These are phyloP conservation scores for Candida broadrunensis DNA, from an alignment of 805 yeast species.

Conservation along the genomic window DNA sequence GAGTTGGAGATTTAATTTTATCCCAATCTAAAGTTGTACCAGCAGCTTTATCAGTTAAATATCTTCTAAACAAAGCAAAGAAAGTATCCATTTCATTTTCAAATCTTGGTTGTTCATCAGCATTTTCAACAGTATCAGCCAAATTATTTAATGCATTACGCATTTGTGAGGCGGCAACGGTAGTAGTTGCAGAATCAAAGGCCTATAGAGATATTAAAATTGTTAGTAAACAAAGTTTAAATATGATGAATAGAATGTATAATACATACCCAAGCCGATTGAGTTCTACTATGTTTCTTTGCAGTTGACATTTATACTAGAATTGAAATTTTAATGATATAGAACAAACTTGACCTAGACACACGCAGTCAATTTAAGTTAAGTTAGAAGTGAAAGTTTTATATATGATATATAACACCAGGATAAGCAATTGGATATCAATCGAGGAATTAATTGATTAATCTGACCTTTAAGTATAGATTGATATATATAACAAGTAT, in stretches of 20 bases:
- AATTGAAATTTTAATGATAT: too few species aligned
- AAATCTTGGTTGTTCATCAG: slow-evolving; percentile 52
- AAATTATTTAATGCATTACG: slow-evolving; percentile 89
- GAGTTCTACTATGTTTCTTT: slow-evolving; percentile 66
- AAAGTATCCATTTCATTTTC: slow-evolving; percentile 94
- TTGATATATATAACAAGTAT: too few species aligned
- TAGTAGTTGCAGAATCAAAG: slow-evolving; percentile 91
- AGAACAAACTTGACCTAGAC: too few species aligned
- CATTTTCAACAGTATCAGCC: slow-evolving; percentile 72
- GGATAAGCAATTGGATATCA: too few species aligned
- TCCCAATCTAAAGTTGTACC: slow-evolving; percentile 91
- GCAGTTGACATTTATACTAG: slow-evolving; percentile 1
- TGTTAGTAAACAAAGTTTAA: slow-evolving; percentile 12
- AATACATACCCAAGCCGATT: slow-evolving; percentile 61
- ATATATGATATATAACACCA: too few species aligned
- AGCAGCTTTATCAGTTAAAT: slow-evolving; percentile 82
- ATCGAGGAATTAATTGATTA: too few species aligned
- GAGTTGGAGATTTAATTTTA: slow-evolving; percentile 84
- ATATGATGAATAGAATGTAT: not conserved
- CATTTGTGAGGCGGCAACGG: slow-evolving; percentile 97
- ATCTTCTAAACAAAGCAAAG: slow-evolving; percentile 90
- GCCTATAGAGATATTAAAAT: slow-evolving; percentile 45
- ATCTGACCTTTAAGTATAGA: too few species aligned
- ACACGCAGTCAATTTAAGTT: too few species aligned
- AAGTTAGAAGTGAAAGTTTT: too few species aligned